These are phyloP conservation scores for Colletotrichum echinochloae DNA, from an alignment of 2,329 filamentous ascomycete species.

Conservation along the genomic window DNA sequence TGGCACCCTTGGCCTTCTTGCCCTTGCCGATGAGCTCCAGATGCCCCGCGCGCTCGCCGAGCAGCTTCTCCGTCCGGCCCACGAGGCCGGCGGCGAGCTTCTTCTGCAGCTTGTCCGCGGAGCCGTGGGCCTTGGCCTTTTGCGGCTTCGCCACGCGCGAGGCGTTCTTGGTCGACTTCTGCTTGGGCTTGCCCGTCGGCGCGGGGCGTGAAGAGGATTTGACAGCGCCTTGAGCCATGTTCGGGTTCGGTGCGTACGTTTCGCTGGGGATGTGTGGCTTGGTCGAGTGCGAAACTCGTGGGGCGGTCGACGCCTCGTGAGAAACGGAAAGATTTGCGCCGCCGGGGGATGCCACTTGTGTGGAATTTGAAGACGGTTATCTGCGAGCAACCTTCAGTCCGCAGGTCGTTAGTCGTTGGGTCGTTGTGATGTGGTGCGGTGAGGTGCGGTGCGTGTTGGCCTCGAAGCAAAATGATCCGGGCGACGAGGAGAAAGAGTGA, in stretches of 20 bases:
- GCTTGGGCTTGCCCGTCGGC: conserved; percentile 52
- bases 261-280: neutral
- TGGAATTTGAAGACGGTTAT: neutral
- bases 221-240: conserved; percentile 67
- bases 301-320: neutral
- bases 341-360: neutral
- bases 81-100: conserved; percentile 68
- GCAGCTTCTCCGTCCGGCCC: conserved; percentile 66
- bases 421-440: no score
- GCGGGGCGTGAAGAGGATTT: conserved; percentile 60
- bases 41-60: conserved; percentile 70
- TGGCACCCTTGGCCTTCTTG: conserved; percentile 56
- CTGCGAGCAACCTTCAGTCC: neutral
- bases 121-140: conserved; percentile 55
- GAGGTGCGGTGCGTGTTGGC: neutral
- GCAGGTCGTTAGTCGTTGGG: neutral
- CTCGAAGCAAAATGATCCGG: conserved; percentile 12
- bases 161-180: conserved; percentile 51
- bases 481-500: conserved; percentile 2
- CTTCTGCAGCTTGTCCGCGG: conserved; percentile 64
- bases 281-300: neutral
- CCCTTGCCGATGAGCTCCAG: conserved; percentile 70
- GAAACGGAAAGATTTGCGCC: neutral
- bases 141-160: conserved; percentile 64
- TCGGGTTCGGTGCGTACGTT: neutral